These are phyloP conservation scores for Teratosphaeria epicoccoides DNA, from an alignment of 2,329 filamentous ascomycete species.

Conservation along the genomic window DNA sequence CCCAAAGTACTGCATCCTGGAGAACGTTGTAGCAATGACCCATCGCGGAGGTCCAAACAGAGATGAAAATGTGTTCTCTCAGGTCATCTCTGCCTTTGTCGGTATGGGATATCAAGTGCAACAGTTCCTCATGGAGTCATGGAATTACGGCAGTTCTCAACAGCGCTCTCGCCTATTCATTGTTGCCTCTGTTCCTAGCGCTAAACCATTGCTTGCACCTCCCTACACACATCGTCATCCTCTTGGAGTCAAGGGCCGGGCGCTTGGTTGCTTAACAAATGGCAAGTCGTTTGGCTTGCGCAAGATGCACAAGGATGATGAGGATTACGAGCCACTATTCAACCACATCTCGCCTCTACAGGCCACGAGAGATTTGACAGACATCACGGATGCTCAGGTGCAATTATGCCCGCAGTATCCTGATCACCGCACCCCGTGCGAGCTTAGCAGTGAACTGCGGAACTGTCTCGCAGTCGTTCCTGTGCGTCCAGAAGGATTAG, in stretches of 20 bases:
- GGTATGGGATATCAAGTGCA: constrained; percentile 68
- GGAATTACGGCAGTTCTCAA: constrained; percentile 57
- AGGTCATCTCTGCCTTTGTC: constrained; percentile 62
- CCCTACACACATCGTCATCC: constrained; percentile 54
- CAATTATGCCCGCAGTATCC: constrained; percentile 55
- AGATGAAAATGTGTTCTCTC: constrained; percentile 57
- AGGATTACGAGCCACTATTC: constrained; percentile 48
- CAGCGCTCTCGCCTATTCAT: constrained; percentile 59
- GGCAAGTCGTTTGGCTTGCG: constrained; percentile 50
- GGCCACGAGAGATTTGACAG: constrained; percentile 51
- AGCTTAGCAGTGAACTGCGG: constrained; percentile 32
- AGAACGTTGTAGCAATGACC: constrained; percentile 64
- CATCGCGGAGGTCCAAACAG: constrained; percentile 23
- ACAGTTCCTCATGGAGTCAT: constrained; percentile 58
- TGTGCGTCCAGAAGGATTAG: constrained; percentile 34
- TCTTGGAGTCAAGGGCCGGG: constrained; percentile 15
- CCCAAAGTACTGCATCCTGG: constrained; percentile 63
- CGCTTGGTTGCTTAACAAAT: constrained; percentile 50
- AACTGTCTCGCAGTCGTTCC: constrained; percentile 50
- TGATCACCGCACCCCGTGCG: constrained; percentile 51
- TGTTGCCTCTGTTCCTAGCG: constrained; percentile 57
- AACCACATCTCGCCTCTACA: constrained; percentile 42
- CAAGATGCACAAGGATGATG: constrained; percentile 15
- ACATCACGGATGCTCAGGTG: constrained; percentile 50
- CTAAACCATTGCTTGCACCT: constrained; percentile 46